Evolutionary conservation across 495 filamentous ascomycete species (phyloP), one percentile per base, ranked within the genome.

Genomic region (Penicillium arizonense): DNA sequence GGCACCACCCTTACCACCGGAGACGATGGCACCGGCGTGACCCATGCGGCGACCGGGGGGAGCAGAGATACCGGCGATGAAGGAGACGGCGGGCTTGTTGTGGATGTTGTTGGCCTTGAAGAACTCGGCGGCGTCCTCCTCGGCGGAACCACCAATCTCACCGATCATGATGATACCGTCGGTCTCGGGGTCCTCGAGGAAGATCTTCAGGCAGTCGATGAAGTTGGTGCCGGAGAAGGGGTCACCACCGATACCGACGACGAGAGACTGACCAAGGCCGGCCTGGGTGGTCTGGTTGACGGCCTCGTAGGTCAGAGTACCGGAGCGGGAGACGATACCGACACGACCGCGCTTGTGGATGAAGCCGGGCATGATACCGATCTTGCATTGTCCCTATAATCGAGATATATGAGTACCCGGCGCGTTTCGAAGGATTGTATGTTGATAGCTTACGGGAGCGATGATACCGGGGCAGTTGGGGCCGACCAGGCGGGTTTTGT

Each of bases 131-230:
- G 94, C 93, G 57, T 98, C 95, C 76, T 98, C 94, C 77, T 98
- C 94, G 44, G 94, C 94, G 44, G 88, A 89, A 56, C 94, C 94
- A 72, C 94, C 94, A 65, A 98, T 97, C 79, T 98, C 94, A 71
- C 94, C 94, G 69, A 98, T 97, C 94, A 98, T 96, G 79, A 98
- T 97, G 66, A 98, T 97, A 72, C 94, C 94, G 65, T 98, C 95
- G 37, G 94, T 98, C 74, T 96, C 92, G 67, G 87, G 82, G 74
- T 98, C 95, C 71, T 94, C 80, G 57, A 97, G 80, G 85, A 98
- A 98, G 65, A 98, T 90, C 58, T 88, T 87, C 65, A 98, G 80
- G 82, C 94, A 96, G 81, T 98, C 94, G 75, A 96, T 98, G 79
- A 98, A 98, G 83, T 96, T 97, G 67, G 94, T 97, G 58, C 94